Base-by-base conservation (phyloP, 2,329 filamentous ascomycete genomes). In the Pyrenochaeta sp. region DNA sequence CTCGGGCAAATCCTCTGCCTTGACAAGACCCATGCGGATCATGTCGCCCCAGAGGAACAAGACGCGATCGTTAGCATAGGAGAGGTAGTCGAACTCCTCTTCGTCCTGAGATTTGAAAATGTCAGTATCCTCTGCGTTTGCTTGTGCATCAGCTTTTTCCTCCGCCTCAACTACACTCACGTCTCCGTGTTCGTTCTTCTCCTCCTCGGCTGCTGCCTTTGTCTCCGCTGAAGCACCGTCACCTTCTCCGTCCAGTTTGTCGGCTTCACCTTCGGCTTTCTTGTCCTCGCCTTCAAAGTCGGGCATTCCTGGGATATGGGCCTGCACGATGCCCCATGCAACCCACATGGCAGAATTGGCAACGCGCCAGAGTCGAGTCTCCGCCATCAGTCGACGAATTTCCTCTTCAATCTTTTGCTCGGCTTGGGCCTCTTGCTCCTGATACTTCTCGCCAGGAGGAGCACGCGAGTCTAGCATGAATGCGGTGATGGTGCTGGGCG, bases 11-110 rank as follows among this genome's bases (percentile, higher is more conserved):
- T 96, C 90, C 56, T 92, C 87, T 49, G 78, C 71, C 66, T 81
- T 84, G 26, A 94, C 78, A 26, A 99, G 73, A 0, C 91, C 91
- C 71, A 96, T 72, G 41, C 80, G 76, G 42, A 97, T 75, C 38
- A 90, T 85, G 74, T 99, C 94, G 1, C 91, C 92, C 89, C 93
- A 95, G 74, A 99, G 94, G 72, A 96, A 94, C 74, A 94, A 79
- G 0, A 90, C 92, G 10, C 94, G 81, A 55, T 96, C 89, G 72
- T 96, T 90, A 6, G 94, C 86, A 72, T 97, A 99, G 8, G 82
- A 84, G 17, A 99, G 78, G 69, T 97, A 99, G 71, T 99, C 92
- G 65, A 97, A 99, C 63, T 90, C 89, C 22, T 81, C 83, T 19
- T 80, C 82, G 14, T 80, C 80, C 35, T 81, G 78, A 4, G 75